These are phyloP conservation scores for Orbilia quercus DNA, from an alignment of 2,329 filamentous ascomycete species.

Conservation along the genomic window DNA sequence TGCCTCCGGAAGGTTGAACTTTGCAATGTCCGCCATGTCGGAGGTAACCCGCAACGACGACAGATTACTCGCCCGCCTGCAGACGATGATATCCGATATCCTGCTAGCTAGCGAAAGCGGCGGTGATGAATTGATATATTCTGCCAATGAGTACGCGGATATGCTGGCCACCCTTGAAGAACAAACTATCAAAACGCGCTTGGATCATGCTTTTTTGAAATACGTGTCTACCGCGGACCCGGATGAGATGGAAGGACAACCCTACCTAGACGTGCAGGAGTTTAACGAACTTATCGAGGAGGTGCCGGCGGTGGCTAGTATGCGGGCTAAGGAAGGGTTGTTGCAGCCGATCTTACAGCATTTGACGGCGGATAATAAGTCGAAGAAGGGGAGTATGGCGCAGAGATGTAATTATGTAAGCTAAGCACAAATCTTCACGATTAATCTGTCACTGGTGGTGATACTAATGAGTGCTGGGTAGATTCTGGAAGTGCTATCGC, in stretches of 20 bases:
- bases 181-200: conserved; percentile 43
- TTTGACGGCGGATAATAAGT: conserved; percentile 35
- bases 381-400: conserved; percentile 41
- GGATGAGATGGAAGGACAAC: conserved; percentile 45
- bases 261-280: conserved; percentile 44
- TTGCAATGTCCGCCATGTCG: conserved; percentile 51
- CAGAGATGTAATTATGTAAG: conserved; percentile 47
- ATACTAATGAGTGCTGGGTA: conserved; percentile 9
- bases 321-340: conserved; percentile 53
- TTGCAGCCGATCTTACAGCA: conserved; percentile 42
- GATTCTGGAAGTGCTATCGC: conserved; percentile 35
- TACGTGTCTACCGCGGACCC: conserved; percentile 12
- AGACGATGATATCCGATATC: conserved; percentile 45
- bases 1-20: conserved; percentile 42
- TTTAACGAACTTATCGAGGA: conserved; percentile 46
- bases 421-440: neutral
- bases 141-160: conserved; percentile 41
- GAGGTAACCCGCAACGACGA: conserved; percentile 47
- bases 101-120: conserved; percentile 37
- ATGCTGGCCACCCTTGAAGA: conserved; percentile 46
- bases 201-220: conserved; percentile 42
- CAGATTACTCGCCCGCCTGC: conserved; percentile 44
- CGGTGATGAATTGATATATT: conserved; percentile 35
- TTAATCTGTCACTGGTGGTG: neutral
- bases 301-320: conserved; percentile 44